These are phyloP conservation scores for Pseudomassariella vexata DNA, from an alignment of 2,329 filamentous ascomycete genomes.

Conservation along the genomic window DNA sequence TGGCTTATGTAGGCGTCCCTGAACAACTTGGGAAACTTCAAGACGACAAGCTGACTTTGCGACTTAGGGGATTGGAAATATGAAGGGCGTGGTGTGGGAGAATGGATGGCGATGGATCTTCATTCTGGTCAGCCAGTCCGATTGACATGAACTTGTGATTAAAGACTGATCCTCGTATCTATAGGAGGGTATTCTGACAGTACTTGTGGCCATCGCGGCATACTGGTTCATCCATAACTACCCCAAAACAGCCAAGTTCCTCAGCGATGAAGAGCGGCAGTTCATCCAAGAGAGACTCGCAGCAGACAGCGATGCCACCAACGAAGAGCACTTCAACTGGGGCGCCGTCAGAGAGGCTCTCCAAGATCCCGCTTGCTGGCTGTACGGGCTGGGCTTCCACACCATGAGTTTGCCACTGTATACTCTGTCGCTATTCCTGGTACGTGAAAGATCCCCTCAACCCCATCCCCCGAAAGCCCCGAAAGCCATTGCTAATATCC, in stretches of 20 bases:
- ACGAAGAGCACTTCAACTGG: conserved; percentile 66
- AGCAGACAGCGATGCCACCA: conserved; percentile 63
- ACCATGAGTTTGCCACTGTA: conserved; percentile 63
- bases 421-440: conserved; percentile 48
- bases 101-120: conserved; percentile 57
- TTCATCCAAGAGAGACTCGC: conserved; percentile 59
- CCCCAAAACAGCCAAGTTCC: conserved; percentile 52
- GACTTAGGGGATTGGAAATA: conserved; percentile 46
- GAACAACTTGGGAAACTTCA: too few relatives aligned
- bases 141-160: too few relatives aligned
- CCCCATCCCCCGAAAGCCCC: conserved; percentile 16
- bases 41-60: too few relatives aligned
- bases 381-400: conserved; percentile 68
- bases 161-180: too few relatives aligned
- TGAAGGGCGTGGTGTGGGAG: conserved; percentile 44
- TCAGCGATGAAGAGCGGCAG: conserved; percentile 46
- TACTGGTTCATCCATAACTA: conserved; percentile 64
- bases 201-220: conserved; percentile 40
- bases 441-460: conserved; percentile 28
- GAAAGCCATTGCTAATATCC: conserved; percentile 8
- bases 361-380: conserved; percentile 64
- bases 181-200: conserved; percentile 50
- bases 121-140: conserved; percentile 43
- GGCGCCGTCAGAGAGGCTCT: conserved; percentile 56
- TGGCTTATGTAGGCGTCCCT: conserved; percentile 40